phyloP scores from a whole-genome alignment of 805 yeast species.

The Sugiyamaella valdiviana region DNA sequence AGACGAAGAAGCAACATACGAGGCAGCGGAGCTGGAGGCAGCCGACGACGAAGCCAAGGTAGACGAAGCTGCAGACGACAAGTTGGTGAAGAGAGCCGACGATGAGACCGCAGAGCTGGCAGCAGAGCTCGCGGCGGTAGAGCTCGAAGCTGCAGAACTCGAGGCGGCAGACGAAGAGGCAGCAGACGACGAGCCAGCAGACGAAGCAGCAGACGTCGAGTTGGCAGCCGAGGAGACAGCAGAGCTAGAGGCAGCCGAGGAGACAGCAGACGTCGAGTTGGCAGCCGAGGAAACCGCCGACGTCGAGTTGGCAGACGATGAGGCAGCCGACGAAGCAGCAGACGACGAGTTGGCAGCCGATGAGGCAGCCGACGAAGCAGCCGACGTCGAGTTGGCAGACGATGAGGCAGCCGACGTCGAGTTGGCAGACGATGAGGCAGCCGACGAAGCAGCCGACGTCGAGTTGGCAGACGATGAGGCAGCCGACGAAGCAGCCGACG shows the following conservation, averaged over 20 bases:
- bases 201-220: background rate
- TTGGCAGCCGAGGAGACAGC: too few species aligned
- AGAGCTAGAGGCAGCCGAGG: too few species aligned
- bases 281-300: too few species aligned
- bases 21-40: background rate
- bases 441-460: background rate
- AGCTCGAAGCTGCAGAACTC: background rate
- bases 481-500: too few species aligned
- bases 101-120: too few species aligned
- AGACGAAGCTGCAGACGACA: constrained; percentile 50
- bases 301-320: too few species aligned
- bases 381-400: background rate
- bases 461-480: constrained; percentile 4
- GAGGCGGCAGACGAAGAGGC: background rate
- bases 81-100: constrained; percentile 3
- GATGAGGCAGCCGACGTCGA: too few species aligned
- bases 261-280: too few species aligned
- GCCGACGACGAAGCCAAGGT: background rate
- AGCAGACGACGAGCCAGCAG: background rate
- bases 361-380: too few species aligned
- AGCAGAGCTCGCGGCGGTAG: background rate
- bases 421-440: too few species aligned
- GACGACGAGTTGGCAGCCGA: too few species aligned
- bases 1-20: background rate
- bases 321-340: too few species aligned